Evolutionary conservation across 495 filamentous ascomycete species (phyloP).

Genomic region (Neurospora sp.): DNA sequence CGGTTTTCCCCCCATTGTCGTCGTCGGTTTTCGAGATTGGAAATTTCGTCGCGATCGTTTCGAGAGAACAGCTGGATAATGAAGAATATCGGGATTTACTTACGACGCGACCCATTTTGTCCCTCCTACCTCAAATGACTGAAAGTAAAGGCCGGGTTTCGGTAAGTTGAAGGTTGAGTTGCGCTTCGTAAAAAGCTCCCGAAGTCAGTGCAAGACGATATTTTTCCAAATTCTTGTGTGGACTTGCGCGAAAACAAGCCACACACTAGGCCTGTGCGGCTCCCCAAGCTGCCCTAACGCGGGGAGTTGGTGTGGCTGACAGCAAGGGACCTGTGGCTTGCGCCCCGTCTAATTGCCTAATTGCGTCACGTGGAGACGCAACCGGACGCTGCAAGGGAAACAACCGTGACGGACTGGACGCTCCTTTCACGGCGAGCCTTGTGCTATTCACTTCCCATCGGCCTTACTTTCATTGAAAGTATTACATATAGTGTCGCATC

Average conservation of each 20-base stretch:
- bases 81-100: slow-evolving; percentile 17
- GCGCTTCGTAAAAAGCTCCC: slow-evolving; percentile 18
- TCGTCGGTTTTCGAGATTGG: slow-evolving; percentile 3
- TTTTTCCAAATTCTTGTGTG: slow-evolving; percentile 32
- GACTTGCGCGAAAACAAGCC: slow-evolving; percentile 15
- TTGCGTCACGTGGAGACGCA: neutral
- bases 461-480: neutral
- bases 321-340: neutral
- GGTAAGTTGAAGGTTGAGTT: slow-evolving; percentile 20
- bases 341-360: neutral
- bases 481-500: neutral
- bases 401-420: neutral
- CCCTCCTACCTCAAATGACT: slow-evolving; percentile 24
- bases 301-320: slow-evolving; percentile 10
- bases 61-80: slow-evolving; percentile 3
- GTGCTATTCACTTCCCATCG: neutral
- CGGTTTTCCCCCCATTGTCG: neutral
- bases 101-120: slow-evolving; percentile 45
- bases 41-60: slow-evolving; percentile 6
- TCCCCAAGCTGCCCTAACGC: slow-evolving; percentile 23
- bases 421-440: neutral
- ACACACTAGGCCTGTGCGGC: slow-evolving; percentile 15
- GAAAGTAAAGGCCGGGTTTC: slow-evolving; percentile 22
- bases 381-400: neutral
- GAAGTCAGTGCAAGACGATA: slow-evolving; percentile 19